phyloP scores from a whole-genome alignment of 495 filamentous ascomycete species.

The Aspergillus sparsus region DNA sequence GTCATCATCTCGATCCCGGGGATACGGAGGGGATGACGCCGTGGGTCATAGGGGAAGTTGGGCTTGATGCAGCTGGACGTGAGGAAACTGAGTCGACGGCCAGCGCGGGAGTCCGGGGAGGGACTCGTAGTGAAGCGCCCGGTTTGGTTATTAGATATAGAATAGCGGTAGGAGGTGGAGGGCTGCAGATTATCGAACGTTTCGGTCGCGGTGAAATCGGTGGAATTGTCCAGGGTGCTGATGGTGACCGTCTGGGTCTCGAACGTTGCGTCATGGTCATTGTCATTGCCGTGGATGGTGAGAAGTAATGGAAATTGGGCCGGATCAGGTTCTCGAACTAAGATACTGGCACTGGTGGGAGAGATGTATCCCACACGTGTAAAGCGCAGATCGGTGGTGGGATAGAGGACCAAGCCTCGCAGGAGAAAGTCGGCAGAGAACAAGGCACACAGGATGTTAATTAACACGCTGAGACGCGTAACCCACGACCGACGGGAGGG shows the following conservation, averaged over 20 bases:
- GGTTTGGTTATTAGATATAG: conserved; percentile 76
- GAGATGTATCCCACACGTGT: conserved; percentile 85
- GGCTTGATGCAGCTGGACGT: conserved; percentile 90
- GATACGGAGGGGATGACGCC: conserved; percentile 78
- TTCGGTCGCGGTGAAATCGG: conserved; percentile 77
- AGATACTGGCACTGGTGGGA: conserved; percentile 71
- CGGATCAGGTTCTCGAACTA: conserved; percentile 80
- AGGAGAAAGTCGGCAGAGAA: conserved; percentile 74
- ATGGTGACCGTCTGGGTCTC: conserved; percentile 71
- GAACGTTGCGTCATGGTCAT: conserved; percentile 21
- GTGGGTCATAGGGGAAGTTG: conserved; percentile 81
- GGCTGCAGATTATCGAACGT: conserved; percentile 55
- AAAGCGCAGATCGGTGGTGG: conserved; percentile 75
- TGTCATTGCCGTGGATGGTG: conserved; percentile 31
- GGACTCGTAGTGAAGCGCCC: conserved; percentile 78
- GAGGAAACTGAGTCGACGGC: conserved; percentile 76
- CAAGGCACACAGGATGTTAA: conserved; percentile 67
- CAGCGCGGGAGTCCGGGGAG: conserved; percentile 58
- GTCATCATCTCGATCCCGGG: conserved; percentile 71
- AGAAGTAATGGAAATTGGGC: conserved; percentile 72
- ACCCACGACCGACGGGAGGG: conserved; percentile 64
- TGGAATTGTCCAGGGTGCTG: conserved; percentile 64
- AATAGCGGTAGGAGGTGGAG: conserved; percentile 74
- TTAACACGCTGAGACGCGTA: conserved; percentile 60
- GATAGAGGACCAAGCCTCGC: conserved; percentile 64